Evolutionary conservation across 192 early-diverging fungal species (phyloP).

Genomic region (Podila minutissima): DNA sequence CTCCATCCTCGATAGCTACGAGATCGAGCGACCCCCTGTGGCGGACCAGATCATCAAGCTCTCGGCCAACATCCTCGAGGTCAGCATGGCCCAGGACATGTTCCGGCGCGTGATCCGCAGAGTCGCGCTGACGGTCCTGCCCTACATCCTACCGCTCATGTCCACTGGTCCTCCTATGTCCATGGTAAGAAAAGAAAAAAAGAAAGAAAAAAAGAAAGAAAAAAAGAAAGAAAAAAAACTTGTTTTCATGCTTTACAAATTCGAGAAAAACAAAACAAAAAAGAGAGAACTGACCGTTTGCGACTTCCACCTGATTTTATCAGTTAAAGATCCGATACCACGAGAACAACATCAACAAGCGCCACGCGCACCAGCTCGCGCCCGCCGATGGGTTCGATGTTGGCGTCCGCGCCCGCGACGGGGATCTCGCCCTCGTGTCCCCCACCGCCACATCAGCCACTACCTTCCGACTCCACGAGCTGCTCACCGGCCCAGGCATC

Average conservation of each 20-base stretch:
- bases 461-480: slow-evolving; percentile 26
- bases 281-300: background rate
- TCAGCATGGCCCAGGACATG: background rate
- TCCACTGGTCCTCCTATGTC: no score
- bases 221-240: no score
- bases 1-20: slow-evolving; percentile 23
- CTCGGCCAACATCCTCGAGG: background rate
- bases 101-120: background rate
- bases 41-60: slow-evolving; percentile 10
- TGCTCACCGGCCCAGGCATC: slow-evolving; percentile 35
- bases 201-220: no score
- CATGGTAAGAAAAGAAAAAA: no score
- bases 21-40: slow-evolving; percentile 18
- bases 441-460: background rate
- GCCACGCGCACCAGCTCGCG: slow-evolving; percentile 14
- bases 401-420: slow-evolving; percentile 26
- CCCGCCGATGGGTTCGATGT: slow-evolving; percentile 21
- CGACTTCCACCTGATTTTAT: background rate
- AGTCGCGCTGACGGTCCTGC: no score
- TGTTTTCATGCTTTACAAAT: no score
- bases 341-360: slow-evolving; percentile 34
- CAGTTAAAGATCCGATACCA: slow-evolving; percentile 31
- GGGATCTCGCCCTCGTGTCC: slow-evolving; percentile 4
- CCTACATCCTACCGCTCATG: no score
- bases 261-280: background rate